A percentile compares a stretch with the other conserved stretches of the same genome.
Conservation (phyloP, 495 filamentous ascomycete species). For the Lophiostoma macrostomum region DNA sequence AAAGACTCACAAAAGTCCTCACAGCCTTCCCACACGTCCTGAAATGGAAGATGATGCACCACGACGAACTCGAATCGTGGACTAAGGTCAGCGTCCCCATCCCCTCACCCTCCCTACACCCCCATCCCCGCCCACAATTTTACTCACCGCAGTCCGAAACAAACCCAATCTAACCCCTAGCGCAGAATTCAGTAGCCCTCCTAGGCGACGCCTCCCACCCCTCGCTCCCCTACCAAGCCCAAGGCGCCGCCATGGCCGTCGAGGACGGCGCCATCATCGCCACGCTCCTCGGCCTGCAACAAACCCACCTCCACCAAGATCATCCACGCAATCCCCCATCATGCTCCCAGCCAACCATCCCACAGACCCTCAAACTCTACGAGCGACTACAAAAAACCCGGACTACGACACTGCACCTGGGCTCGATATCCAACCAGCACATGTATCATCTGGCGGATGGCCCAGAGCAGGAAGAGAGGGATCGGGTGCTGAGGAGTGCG, state of each 20-base stretch:
- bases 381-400: conserved; percentile 3
- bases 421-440: conserved; percentile 1
- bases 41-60: conserved; percentile 29
- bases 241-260: conserved; percentile 32
- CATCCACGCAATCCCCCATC: not conserved
- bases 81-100: conserved; percentile 17
- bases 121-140: too few species aligned
- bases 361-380: conserved; percentile 1
- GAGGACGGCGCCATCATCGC: conserved; percentile 33
- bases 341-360: not conserved
- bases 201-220: conserved; percentile 35
- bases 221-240: conserved; percentile 33
- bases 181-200: too few species aligned
- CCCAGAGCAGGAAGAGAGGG: conserved; percentile 5
- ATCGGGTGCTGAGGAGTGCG: not conserved
- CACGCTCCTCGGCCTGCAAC: conserved; percentile 14
- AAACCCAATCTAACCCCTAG: too few species aligned
- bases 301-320: not conserved
- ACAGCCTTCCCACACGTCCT: too few species aligned
- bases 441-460: conserved; percentile 12
- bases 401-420: not conserved
- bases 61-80: conserved; percentile 28
- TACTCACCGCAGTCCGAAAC: too few species aligned
- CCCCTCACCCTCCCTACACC: too few species aligned
- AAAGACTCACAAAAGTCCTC: too few species aligned